Evolutionary conservation across 2,329 filamentous ascomycete species (phyloP), one percentile per base, ranked within the genome.

Genomic region (Arachnopeziza araneosa): DNA sequence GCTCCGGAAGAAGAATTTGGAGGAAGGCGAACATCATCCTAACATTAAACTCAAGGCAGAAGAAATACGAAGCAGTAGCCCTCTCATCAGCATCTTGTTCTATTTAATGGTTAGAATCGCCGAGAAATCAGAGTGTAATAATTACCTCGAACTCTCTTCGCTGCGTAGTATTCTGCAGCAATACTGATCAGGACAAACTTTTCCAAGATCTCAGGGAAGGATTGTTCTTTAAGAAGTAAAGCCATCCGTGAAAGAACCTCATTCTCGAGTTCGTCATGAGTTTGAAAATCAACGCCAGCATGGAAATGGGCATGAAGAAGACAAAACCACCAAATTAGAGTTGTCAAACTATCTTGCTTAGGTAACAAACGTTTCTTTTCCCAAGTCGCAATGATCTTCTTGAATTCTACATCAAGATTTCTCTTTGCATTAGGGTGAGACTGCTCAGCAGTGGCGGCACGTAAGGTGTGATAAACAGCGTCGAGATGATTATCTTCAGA

Each of bases 121-220:
- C n/a, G 7, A 24, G 23, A n/a, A 19, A 24, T 24, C 12, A 10
- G 19, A 49, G 10, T n/a, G 14, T 10, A 32, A 22, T 49, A 52
- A 73, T 70, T 78, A 86, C 87, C 76, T 72, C 79, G 77, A 62
- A 87, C 80, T 66, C 82, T 83, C 24, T 83, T 76, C 30, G 79
- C 80, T 51, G 91, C 88, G 70, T 90, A 82, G 65, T 88, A 83
- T 72, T 95, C 91, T 7, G 93, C 91, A 6, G 91, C 86, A 63
- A 98, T 89, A 69, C 96, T 98, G 66, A 93, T 85, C 52, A 97
- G 78, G 6, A 90, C 83, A 74, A 97, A 88, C 71, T 92, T 95
- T 63, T 90, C 82, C 26, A 97, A 73, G 14, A 84, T 81, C 14
- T 80, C 80, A 52, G 87, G 83, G 54, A 88, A 79, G 1, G 83